Evolutionary conservation across 2,329 filamentous ascomycete species (phyloP), one percentile per base, ranked within the genome.

Genomic region (Davidsoniella australis): DNA sequence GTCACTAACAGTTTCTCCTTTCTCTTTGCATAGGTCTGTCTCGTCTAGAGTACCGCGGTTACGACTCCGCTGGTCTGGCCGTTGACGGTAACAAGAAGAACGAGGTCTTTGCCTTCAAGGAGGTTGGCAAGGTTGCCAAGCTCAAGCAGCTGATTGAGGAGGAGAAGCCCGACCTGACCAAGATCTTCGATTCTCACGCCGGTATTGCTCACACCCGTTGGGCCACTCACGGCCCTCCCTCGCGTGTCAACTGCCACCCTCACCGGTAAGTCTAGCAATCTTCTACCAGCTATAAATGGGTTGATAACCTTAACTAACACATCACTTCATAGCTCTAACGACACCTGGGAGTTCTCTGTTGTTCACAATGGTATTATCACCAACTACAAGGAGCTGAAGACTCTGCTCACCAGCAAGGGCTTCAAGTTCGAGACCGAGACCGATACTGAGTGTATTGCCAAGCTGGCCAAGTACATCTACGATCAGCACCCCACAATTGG

Each of bases 331-430:
- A 93, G 88, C 68, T 96, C 89, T 57, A 91, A 98, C 66, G 78
- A 82, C 59, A 85, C 71, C 61, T 98, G 89, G 87, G 84, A 98
- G 70, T 98, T 98, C 67, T 76, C 85, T 57, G 81, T 98, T 60
- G 91, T 96, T 54, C 91, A 98, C 82, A 98, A 98, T 70, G 91
- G 91, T 63, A 98, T 98, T 75, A 98, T 98, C 69, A 98, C 91
- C 72, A 98, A 98, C 78, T 98, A 98, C 79, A 98, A 98, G 76
- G 91, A 98, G 71, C 73, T 98, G 61, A 94, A 89, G 79, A 85
- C 83, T 55, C 80, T 98, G 56, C 76, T 98, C 58, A 77, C 82
- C 69, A 76, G 75, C 73, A 98, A 96, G 77, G 91, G 91, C 63
- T 94, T 94, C 80, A 83, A 81, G 63, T 98, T 98, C 65, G 91